phyloP scores from a whole-genome alignment of 441 rosid genomes.

The Kokia cookei region DNA sequence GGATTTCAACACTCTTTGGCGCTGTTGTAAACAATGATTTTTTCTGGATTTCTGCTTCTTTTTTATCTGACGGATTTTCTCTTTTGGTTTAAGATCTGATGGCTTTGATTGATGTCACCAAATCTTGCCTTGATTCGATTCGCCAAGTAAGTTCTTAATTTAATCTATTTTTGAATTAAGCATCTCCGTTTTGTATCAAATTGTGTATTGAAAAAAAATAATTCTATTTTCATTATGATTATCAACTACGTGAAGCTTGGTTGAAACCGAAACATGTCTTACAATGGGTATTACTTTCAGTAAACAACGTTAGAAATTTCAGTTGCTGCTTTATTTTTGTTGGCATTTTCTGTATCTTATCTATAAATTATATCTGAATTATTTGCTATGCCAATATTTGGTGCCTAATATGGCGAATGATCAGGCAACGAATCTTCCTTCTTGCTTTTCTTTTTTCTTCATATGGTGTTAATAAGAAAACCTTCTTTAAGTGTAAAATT shows the following conservation, averaged over 20 bases:
- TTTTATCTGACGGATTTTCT: background rate
- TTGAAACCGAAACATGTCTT: background rate
- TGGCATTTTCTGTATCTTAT: background rate
- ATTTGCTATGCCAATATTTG: background rate
- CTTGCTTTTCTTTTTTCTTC: background rate
- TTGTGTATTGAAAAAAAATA: background rate
- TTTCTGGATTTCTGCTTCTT: background rate
- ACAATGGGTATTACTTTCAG: background rate
- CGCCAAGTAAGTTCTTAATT: slow-evolving; percentile 41
- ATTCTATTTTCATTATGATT: background rate
- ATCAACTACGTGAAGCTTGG: background rate
- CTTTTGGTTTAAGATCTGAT: slow-evolving; percentile 19
- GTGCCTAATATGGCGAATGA: background rate
- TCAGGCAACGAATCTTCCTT: background rate
- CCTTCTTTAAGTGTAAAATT: background rate
- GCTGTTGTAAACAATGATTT: background rate
- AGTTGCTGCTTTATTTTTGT: background rate
- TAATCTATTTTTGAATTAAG: background rate
- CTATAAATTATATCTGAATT: background rate
- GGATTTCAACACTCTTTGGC: background rate
- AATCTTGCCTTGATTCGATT: slow-evolving; percentile 76
- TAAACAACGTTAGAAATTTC: background rate
- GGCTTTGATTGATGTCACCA: slow-evolving; percentile 71
- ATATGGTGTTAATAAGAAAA: background rate
- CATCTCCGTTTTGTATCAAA: background rate